Evolutionary conservation across 2,329 filamentous ascomycete genomes (phyloP), one percentile per base, ranked within the genome.

Genomic region (Thielaviopsis musarum): DNA sequence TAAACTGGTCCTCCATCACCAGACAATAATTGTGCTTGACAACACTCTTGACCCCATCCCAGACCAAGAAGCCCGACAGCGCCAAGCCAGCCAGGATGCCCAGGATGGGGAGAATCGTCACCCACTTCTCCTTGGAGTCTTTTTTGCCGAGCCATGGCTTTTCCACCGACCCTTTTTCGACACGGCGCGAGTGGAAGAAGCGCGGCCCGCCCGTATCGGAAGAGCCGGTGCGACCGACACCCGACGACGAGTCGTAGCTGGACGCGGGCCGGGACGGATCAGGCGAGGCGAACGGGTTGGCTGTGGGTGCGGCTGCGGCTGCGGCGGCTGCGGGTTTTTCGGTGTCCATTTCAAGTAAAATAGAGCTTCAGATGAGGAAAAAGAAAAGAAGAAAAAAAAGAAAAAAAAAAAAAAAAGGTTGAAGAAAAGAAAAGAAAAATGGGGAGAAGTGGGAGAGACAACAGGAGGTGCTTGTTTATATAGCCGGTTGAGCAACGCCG

Each of bases 51-150:
- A 91, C 68, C 3, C 88, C 88, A 64, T 91, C 84, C 77, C 83
- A 93, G 54, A 93, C 75, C 52, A 93, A 71, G 66, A 91, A 80
- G 1, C 77, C 87, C 0, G 84, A 80, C 49, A 91, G 72, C 2
- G 69, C 79, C 41, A 91, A 68, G 15, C 88, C 88, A 15, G 90
- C 62, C 2, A 83, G 54, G 56, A 93, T 80, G 54, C 87, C 88
- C 24, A 88, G 68, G 51, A 90, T 67, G 2, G 88, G 88, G 60
- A 94, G 78, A 63, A 91, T 89, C 2, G 84, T 90, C 9, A 88
- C 83, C 88, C 88, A 93, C 73, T 89, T 93, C 75, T 91, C 86
- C 69, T 83, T 85, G 13, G 85, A 83, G 64, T 91, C 84, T 60
- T 75, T 82, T 67, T 83, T 84, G n/a, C 79, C 71, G 48, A 85